These are phyloP conservation scores for Phialemonium atrogriseum DNA, from an alignment of 2,329 filamentous ascomycete species.

Conservation along the genomic window DNA sequence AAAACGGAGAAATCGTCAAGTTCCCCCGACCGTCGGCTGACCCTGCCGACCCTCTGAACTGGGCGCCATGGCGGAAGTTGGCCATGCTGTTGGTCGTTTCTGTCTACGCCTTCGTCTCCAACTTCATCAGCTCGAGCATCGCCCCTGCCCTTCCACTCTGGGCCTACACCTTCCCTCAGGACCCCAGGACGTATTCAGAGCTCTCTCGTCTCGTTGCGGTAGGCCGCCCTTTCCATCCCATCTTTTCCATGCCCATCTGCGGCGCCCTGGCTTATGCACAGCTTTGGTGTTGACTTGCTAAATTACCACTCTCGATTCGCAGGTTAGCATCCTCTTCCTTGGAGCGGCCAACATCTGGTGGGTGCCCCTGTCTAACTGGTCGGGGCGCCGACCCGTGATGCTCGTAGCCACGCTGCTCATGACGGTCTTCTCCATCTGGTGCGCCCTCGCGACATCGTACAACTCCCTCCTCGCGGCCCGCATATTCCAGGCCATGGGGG, in stretches of 20 bases:
- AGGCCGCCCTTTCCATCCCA: background rate
- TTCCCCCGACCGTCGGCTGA: slow-evolving; percentile 18
- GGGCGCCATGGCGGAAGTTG: slow-evolving; percentile 22
- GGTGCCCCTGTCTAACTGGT: slow-evolving; percentile 27
- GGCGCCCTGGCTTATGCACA: no score
- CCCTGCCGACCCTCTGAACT: slow-evolving; percentile 28
- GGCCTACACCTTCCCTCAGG: slow-evolving; percentile 18
- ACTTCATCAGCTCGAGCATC: slow-evolving; percentile 22
- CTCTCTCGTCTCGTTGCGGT: slow-evolving; percentile 23
- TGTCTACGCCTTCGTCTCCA: slow-evolving; percentile 24
- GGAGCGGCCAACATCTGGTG: slow-evolving; percentile 26
- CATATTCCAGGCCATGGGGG: slow-evolving; percentile 50
- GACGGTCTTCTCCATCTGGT: slow-evolving; percentile 10
- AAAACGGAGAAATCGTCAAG: no score
- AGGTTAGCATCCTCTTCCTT: slow-evolving; percentile 25
- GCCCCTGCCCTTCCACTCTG: slow-evolving; percentile 24
- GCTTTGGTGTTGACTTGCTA: no score
- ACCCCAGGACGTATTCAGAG: slow-evolving; percentile 15
- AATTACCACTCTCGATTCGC: background rate
- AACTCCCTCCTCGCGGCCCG: slow-evolving; percentile 52
- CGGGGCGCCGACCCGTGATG: slow-evolving; percentile 23
- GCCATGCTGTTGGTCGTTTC: slow-evolving; percentile 17
- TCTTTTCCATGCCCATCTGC: no score
- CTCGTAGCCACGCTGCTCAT: slow-evolving; percentile 17
- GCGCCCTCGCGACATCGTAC: slow-evolving; percentile 28